A percentile compares a stretch with the other conserved stretches of the same genome.
These are phyloP conservation scores for Dissophora globulifera DNA, from an alignment of 192 early-diverging fungal species.

Conservation along the genomic window DNA sequence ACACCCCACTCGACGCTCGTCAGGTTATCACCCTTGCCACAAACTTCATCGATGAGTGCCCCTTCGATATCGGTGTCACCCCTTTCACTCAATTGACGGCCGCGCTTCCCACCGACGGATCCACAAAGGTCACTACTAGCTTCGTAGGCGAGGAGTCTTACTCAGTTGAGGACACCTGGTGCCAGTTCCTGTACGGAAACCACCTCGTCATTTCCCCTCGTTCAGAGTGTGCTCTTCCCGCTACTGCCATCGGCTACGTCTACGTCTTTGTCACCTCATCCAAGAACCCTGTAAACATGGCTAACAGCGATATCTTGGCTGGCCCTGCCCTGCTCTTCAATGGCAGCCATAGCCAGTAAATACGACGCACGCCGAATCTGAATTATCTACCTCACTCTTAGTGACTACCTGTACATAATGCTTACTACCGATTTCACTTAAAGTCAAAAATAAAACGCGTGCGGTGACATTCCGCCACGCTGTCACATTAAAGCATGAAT, in stretches of 20 bases:
- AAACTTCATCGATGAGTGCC: slow-evolving; percentile 11
- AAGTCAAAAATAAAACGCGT: too few species aligned
- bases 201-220: neutral
- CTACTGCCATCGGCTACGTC: slow-evolving; percentile 12
- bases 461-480: too few species aligned
- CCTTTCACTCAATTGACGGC: slow-evolving; percentile 24
- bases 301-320: slow-evolving; percentile 19
- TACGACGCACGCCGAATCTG: too few species aligned
- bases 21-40: slow-evolving; percentile 8
- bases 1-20: slow-evolving; percentile 8
- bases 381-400: too few species aligned
- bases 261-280: slow-evolving; percentile 18
- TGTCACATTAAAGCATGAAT: too few species aligned
- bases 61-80: slow-evolving; percentile 5
- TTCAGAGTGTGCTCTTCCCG: slow-evolving; percentile 15
- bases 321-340: slow-evolving; percentile 36
- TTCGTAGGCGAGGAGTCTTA: neutral
- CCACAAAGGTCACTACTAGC: slow-evolving; percentile 4
- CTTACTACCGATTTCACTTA: too few species aligned
- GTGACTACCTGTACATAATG: too few species aligned
- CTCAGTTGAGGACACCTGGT: slow-evolving; percentile 11
- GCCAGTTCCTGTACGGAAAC: slow-evolving; percentile 38
- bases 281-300: slow-evolving; percentile 3
- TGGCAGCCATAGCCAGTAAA: slow-evolving; percentile 7
- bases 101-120: slow-evolving; percentile 2